Conservation (phyloP, 2,329 filamentous ascomycete genomes). For the Fusarium metavorans region DNA sequence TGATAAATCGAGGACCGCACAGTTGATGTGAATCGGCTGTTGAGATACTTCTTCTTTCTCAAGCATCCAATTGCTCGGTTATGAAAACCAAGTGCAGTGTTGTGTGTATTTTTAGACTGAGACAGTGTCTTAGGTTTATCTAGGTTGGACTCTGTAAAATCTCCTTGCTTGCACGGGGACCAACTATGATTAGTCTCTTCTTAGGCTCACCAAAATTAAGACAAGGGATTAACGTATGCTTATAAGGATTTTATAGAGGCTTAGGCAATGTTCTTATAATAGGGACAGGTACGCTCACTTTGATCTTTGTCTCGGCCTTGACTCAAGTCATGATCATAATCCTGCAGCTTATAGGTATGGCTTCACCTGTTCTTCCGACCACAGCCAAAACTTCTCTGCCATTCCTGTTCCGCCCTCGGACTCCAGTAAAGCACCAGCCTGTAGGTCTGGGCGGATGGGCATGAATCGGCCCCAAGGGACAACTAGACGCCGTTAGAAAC, state of each 20-base stretch:
- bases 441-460: conserved; percentile 49
- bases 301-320: neutral
- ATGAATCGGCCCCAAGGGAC: conserved; percentile 52
- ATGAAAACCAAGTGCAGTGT: neutral
- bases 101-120: neutral
- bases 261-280: no score
- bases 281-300: neutral
- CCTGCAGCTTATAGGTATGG: conserved; percentile 24
- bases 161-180: no score
- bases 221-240: no score
- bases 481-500: conserved; percentile 35
- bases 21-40: neutral
- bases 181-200: no score
- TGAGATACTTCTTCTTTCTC: neutral
- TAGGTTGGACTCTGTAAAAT: no score
- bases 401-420: conserved; percentile 54
- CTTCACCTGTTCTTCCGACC: conserved; percentile 55
- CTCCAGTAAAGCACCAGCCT: conserved; percentile 45
- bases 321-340: neutral
- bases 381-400: conserved; percentile 55
- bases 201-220: no score
- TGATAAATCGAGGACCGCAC: neutral
- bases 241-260: no score
- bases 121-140: neutral
- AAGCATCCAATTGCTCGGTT: neutral